phyloP scores from a whole-genome alignment of 306 rosid genomes.

The Prosopis cineraria region DNA sequence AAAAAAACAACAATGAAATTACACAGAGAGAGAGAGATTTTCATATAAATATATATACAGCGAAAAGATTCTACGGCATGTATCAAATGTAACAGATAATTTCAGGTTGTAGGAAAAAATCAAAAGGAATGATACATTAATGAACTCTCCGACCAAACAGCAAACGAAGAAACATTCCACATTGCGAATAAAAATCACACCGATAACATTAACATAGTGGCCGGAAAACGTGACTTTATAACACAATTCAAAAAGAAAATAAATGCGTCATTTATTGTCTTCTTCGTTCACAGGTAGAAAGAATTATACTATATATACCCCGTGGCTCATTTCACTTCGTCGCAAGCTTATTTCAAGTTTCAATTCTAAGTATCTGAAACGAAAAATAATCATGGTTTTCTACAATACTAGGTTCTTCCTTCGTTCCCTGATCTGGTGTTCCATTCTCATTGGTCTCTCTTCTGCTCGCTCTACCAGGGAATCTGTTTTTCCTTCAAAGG shows the following conservation, averaged over 20 bases:
- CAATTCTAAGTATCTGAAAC: not conserved
- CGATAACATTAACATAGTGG: not conserved
- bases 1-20: too few species aligned
- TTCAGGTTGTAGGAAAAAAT: not conserved
- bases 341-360: not conserved
- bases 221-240: not conserved
- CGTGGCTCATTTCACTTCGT: not conserved
- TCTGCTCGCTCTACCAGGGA: not conserved
- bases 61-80: too few species aligned
- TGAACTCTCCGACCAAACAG: not conserved
- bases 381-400: not conserved
- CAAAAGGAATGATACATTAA: not conserved
- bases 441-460: conserved; percentile 32
- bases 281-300: not conserved
- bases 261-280: not conserved
- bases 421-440: not conserved
- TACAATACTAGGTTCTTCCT: not conserved
- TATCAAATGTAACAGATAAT: too few species aligned
- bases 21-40: too few species aligned
- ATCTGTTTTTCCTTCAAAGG: conserved; percentile 27
- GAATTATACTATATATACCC: not conserved
- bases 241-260: not conserved
- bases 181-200: not conserved
- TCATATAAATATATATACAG: too few species aligned
- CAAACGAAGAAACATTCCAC: not conserved